These are phyloP conservation scores for Rosa chinensis DNA, from an alignment of 306 rosid genomes.

Conservation along the genomic window DNA sequence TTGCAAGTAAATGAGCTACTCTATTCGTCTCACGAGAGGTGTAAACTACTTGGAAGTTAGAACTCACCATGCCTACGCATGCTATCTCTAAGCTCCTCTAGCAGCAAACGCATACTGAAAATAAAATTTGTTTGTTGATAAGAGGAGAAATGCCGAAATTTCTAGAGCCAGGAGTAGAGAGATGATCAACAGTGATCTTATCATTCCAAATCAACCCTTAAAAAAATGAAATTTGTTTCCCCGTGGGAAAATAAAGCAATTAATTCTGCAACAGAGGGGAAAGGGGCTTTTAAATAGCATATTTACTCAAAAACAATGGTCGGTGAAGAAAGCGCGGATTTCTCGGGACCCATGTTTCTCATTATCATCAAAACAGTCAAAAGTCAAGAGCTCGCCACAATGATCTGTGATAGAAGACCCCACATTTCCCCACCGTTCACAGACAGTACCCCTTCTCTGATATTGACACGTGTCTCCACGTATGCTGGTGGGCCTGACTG, in stretches of 20 bases:
- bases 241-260: not conserved
- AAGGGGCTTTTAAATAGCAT: too few relatives aligned
- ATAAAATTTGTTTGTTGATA: too few relatives aligned
- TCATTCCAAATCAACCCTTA: too few relatives aligned
- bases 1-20: too few relatives aligned
- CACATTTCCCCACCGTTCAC: not conserved
- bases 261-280: not conserved
- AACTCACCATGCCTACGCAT: too few relatives aligned
- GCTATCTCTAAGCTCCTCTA: too few relatives aligned
- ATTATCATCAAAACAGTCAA: not conserved
- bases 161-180: too few relatives aligned
- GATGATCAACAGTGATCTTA: too few relatives aligned
- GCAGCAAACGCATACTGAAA: too few relatives aligned
- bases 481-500: not conserved
- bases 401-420: not conserved
- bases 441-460: not conserved
- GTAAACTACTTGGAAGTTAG: too few relatives aligned
- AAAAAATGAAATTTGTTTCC: not conserved
- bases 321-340: conserved; percentile 13
- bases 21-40: too few relatives aligned
- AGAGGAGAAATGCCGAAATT: too few relatives aligned
- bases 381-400: not conserved
- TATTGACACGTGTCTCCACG: not conserved
- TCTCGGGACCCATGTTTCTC: not conserved
- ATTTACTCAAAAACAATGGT: not conserved